These are phyloP conservation scores for Hemerocallis citrina DNA, from an alignment of 106 monocot genomes.

Conservation along the genomic window DNA sequence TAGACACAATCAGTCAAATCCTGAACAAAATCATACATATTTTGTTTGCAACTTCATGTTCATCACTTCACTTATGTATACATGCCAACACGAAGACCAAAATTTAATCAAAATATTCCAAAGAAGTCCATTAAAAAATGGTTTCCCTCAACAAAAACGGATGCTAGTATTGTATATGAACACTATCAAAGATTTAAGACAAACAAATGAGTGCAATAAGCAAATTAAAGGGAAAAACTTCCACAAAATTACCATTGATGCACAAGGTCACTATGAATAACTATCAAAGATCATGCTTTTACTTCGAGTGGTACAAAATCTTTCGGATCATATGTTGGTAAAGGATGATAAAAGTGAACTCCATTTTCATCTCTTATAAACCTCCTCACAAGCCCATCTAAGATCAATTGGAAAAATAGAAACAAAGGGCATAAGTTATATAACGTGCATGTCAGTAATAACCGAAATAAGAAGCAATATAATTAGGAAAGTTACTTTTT, in stretches of 20 bases:
- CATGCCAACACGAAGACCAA: too few species aligned
- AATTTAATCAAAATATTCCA: too few species aligned
- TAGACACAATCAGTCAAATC: too few species aligned
- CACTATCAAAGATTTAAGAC: too few species aligned
- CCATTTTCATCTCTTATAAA: constrained; percentile 86
- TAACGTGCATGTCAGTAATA: background rate
- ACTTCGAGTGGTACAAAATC: constrained; percentile 85
- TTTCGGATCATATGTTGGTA: constrained; percentile 55
- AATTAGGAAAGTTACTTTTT: constrained; percentile 36
- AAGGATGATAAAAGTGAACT: constrained; percentile 77
- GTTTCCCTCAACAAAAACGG: too few species aligned
- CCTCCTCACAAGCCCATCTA: constrained; percentile 86
- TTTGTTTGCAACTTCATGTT: too few species aligned
- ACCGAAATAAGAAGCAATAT: background rate
- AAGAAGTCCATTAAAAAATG: too few species aligned
- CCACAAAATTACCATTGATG: constrained; percentile 84
- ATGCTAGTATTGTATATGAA: too few species aligned
- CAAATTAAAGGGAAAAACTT: too few species aligned
- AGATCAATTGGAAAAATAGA: constrained; percentile 6
- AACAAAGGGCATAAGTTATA: background rate
- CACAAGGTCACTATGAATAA: constrained; percentile 91
- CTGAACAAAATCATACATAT: too few species aligned
- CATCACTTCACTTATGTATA: too few species aligned
- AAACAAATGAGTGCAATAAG: too few species aligned
- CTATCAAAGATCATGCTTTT: constrained; percentile 80